These are phyloP conservation scores for Paecilomyces fulvus DNA, from an alignment of 2,329 filamentous ascomycete species.

Conservation along the genomic window DNA sequence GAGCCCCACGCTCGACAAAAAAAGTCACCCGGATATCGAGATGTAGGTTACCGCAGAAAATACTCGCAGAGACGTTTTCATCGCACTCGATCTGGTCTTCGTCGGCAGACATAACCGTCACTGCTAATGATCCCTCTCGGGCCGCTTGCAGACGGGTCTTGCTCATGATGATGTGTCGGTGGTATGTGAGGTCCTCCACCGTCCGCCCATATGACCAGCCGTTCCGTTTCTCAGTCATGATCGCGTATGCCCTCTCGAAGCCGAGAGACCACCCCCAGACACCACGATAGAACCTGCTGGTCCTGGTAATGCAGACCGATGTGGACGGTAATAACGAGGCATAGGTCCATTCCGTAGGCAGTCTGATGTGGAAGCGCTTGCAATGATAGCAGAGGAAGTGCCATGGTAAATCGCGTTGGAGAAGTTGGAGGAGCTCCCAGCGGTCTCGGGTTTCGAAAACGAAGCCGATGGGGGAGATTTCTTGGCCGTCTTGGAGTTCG, in stretches of 20 bases:
- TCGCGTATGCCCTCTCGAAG: not conserved
- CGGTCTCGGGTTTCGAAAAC: not conserved
- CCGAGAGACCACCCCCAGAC: not conserved
- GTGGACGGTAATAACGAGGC: not conserved
- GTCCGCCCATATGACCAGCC: not conserved
- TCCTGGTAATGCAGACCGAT: not conserved
- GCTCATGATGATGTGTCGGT: not conserved
- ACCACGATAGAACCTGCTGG: not conserved
- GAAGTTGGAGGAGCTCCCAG: not conserved
- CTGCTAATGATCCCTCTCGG: not conserved
- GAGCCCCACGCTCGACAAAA: not conserved
- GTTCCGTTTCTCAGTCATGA: not conserved
- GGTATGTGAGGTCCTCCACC: not conserved
- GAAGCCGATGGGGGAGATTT: too few relatives aligned
- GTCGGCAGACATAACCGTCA: not conserved
- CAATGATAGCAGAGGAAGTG: not conserved
- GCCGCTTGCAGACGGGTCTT: not conserved
- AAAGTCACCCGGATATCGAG: not conserved
- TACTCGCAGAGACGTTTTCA: not conserved
- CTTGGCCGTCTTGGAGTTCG: not conserved
- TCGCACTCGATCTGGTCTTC: not conserved
- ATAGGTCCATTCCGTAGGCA: not conserved
- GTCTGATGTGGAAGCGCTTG: not conserved
- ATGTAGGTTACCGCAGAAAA: not conserved
- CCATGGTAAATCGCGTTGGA: not conserved